These are phyloP conservation scores for Rhodamnia rubescens DNA, from an alignment of 345 rosid species.

Conservation along the genomic window DNA sequence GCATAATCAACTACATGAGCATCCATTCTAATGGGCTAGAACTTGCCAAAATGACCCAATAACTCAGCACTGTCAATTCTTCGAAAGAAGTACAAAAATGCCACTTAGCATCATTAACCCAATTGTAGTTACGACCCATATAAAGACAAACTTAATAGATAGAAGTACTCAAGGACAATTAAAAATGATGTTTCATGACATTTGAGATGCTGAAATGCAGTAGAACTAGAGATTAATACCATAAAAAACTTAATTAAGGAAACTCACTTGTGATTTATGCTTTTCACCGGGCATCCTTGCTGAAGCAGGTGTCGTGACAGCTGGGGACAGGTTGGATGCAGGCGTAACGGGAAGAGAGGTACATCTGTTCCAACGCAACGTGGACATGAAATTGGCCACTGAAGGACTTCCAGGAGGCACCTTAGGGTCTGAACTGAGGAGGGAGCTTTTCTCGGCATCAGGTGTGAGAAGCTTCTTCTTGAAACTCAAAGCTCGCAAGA, in stretches of 20 bases:
- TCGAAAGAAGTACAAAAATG: not conserved
- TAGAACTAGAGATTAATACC: not conserved
- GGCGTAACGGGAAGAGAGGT: constrained; percentile 70
- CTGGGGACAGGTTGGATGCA: constrained; percentile 56
- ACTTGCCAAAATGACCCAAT: not conserved
- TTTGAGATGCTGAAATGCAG: not conserved
- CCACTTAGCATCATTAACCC: not conserved
- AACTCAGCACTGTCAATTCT: not conserved
- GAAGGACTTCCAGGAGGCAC: constrained; percentile 34
- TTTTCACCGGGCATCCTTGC: constrained; percentile 50
- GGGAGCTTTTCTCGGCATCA: constrained; percentile 58
- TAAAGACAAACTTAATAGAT: not conserved
- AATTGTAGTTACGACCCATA: not conserved
- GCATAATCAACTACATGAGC: constrained; percentile 1
- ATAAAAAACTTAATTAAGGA: not conserved
- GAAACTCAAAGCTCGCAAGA: constrained; percentile 62
- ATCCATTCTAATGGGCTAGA: not conserved
- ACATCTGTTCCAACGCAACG: constrained; percentile 59
- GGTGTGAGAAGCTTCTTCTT: constrained; percentile 38
- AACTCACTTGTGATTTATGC: constrained; percentile 33
- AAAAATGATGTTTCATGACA: not conserved
- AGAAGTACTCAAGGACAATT: not conserved
- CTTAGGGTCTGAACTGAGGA: constrained; percentile 44
- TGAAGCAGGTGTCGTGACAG: constrained; percentile 41
- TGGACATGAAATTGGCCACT: constrained; percentile 19